Evolutionary conservation across 225 moss, liverwort and hornwort genomes (phyloP).

Genomic region (Bryum argenteum): DNA sequence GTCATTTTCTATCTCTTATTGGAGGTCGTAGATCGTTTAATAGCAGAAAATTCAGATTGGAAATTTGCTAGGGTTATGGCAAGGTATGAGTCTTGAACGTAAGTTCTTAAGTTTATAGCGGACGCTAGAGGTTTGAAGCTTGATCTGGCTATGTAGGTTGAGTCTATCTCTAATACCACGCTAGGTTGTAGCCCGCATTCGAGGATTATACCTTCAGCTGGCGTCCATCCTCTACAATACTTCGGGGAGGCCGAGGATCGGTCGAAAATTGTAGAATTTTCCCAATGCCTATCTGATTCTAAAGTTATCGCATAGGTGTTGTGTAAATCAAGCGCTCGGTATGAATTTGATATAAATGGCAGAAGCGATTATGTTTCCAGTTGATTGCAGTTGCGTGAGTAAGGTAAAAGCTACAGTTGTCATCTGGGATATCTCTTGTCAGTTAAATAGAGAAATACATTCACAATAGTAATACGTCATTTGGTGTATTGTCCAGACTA

Average conservation of each 20-base stretch:
- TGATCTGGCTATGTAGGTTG: not conserved
- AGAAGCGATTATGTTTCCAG: not conserved
- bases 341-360: not conserved
- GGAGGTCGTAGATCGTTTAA: too few relatives aligned
- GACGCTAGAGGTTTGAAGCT: not conserved
- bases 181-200: constrained; percentile 1
- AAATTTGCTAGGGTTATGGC: too few relatives aligned
- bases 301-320: not conserved
- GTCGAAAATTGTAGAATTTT: not conserved
- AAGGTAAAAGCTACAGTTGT: too few relatives aligned
- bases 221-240: not conserved
- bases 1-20: too few relatives aligned
- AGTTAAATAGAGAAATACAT: not conserved
- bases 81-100: too few relatives aligned
- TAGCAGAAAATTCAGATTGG: too few relatives aligned
- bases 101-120: not conserved
- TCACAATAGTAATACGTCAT: constrained; percentile 4
- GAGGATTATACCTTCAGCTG: not conserved
- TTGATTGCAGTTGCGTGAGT: not conserved
- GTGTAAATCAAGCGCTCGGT: not conserved
- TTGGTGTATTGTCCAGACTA: not conserved
- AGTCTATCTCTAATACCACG: not conserved
- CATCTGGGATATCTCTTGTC: not conserved
- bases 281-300: not conserved
- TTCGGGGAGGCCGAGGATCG: not conserved